Evolutionary conservation across 2,329 filamentous ascomycete genomes (phyloP).

Genomic region (Onygenales sp.): DNA sequence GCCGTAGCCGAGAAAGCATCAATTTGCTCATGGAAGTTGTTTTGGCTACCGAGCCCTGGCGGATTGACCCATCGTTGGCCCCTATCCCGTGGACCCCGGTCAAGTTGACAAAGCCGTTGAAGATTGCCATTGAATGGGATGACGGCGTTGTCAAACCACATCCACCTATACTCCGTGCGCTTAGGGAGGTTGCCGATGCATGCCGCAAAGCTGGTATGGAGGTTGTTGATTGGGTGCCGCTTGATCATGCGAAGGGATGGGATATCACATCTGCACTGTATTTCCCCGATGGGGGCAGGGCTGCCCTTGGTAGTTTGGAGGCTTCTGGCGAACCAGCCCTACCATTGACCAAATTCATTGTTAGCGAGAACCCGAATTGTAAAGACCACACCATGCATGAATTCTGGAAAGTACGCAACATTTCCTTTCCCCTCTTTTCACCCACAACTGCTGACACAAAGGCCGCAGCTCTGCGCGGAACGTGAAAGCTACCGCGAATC

Average conservation of each 20-base stretch:
- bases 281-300: constrained; percentile 52
- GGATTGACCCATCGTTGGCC: constrained; percentile 25
- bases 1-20: constrained; percentile 40
- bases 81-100: constrained; percentile 28
- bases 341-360: constrained; percentile 51
- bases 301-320: constrained; percentile 42
- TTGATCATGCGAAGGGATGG: constrained; percentile 42
- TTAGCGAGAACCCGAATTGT: constrained; percentile 44
- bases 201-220: constrained; percentile 13
- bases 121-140: constrained; percentile 38
- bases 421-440: not conserved
- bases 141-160: constrained; percentile 46
- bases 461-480: constrained; percentile 3
- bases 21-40: constrained; percentile 24
- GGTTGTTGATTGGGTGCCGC: constrained; percentile 28
- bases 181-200: constrained; percentile 32
- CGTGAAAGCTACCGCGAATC: constrained; percentile 28
- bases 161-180: constrained; percentile 48
- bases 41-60: constrained; percentile 26
- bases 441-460: not conserved
- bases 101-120: constrained; percentile 16
- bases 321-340: constrained; percentile 49
- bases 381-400: constrained; percentile 34
- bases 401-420: constrained; percentile 23
- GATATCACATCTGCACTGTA: constrained; percentile 40